Percentiles rank a stretch among this genome's conserved stretches.
Evolutionary conservation across 2,329 filamentous ascomycete species (phyloP).

Genomic region (Aspergillus felis): DNA sequence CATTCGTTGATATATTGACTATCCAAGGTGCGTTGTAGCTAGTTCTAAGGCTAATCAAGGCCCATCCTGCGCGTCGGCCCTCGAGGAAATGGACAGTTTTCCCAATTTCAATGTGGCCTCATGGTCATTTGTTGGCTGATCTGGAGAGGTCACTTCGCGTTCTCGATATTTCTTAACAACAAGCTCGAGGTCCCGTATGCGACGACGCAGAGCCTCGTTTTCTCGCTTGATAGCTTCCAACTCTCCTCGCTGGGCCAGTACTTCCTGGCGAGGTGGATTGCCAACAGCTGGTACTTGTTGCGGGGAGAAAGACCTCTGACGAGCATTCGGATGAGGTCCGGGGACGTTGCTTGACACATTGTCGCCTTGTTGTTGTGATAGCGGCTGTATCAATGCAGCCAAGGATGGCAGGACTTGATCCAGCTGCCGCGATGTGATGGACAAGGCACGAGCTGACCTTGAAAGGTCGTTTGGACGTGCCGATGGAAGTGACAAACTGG

Average conservation of each 20-base stretch:
- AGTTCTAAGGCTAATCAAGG: neutral
- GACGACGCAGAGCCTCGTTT: slow-evolving; percentile 44
- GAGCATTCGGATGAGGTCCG: slow-evolving; percentile 25
- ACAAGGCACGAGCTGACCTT: slow-evolving; percentile 35
- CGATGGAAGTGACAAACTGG: slow-evolving; percentile 18
- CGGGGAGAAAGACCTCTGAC: slow-evolving; percentile 29
- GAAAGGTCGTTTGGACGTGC: slow-evolving; percentile 26
- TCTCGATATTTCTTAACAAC: slow-evolving; percentile 31
- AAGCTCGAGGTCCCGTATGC: slow-evolving; percentile 43
- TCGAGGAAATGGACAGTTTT: neutral
- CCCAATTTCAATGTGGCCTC: neutral
- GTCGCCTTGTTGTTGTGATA: slow-evolving; percentile 25
- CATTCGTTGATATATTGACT: neutral
- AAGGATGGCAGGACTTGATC: slow-evolving; percentile 29
- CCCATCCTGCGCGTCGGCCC: neutral
- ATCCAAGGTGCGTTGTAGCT: neutral
- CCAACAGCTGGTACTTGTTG: slow-evolving; percentile 24
- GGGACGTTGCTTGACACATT: slow-evolving; percentile 21
- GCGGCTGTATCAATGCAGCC: slow-evolving; percentile 21
- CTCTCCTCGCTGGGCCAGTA: slow-evolving; percentile 41
- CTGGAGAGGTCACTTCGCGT: slow-evolving; percentile 3
- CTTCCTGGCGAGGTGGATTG: slow-evolving; percentile 38
- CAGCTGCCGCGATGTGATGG: slow-evolving; percentile 36
- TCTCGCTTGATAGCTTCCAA: slow-evolving; percentile 43
- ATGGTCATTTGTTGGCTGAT: neutral